Base-by-base conservation (phyloP, 495 filamentous ascomycete genomes). In the Amorphotheca resinae region DNA sequence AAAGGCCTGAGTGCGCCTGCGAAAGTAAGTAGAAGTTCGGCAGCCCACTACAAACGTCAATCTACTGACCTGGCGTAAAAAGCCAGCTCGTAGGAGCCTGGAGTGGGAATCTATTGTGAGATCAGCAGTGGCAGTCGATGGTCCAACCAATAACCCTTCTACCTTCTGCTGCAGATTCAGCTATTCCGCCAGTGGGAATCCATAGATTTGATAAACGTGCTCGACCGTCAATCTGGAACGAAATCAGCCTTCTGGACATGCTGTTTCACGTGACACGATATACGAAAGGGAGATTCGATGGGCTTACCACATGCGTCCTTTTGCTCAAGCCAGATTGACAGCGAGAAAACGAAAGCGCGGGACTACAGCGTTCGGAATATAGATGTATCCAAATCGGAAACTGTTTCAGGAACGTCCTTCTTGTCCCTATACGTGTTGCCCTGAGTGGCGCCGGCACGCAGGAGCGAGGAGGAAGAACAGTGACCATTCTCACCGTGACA, bases 1-100 rank as follows among this genome's bases (percentile, higher is more conserved):
- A 96, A 25, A 98, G 73, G 4, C 91, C 93, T 3, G 89, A 74
- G 50, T 93, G 77, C 30, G 85, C 81, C 77, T 88, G 26, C 20
- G 17, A 39, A 2, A 2, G 31, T 12, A 36, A n/a, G 18, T 14
- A 34, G 33, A 9, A 39, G 28, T 25, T 20, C 30, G 8, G 22
- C 20, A 11, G n/a, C 9, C 2, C 30, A 35, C 3, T 11, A 21
- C 2, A 22, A 17, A 26, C 32, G 23, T 2, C 33, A 1, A 41
- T 44, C 23, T 14, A 50, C 60, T 25, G 34, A 80, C 79, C 66
- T 85, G 86, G 43, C 85, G 80, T 20, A 95, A 57, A 50, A 84
- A 93, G 1, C 88, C 87, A 26, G 78, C 82, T 43, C 80, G 70
- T 11, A 91, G 61, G 26, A 96, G 68, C 25, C 83, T 74, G 7